Base-by-base conservation (phyloP, 345 rosid species). In the Eucalyptus tenuipes region DNA sequence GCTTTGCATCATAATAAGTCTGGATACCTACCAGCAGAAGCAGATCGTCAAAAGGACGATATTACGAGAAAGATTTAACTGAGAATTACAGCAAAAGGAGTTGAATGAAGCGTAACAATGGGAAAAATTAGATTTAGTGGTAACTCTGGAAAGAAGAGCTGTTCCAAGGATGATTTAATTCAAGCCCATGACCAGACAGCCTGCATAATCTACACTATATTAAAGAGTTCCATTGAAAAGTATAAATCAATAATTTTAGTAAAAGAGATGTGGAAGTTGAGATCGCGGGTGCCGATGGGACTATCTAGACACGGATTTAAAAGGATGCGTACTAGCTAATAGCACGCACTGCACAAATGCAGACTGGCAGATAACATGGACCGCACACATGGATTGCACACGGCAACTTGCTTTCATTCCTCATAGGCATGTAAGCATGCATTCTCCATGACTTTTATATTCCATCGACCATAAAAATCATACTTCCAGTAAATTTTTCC, bases 1-100 rank as follows among this genome's bases (percentile, higher is more conserved):
- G 98, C 57, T 92, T 96, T 66, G 99, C 99, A 90, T 97, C 99
- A 80, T 93, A 92, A 87, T 93, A 90, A 3, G 99, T 97, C 93
- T 97, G 99, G 89, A 97, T 92, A 87, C 99, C 99, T 97, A 90
- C 89, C 20, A 50, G 80, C 45, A 80, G 27, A 66, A 53, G 79
- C 87, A 88, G 59, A 88, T 11, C 82, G 29, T 88, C 89, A 53
- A 90, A 55, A 87, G 14, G 50, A 52, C 12, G 7, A 87, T 52
- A 87, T 20, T 11, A 42, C 2, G 29, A 86, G 37, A 33, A 31
- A 86, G 71, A 42, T 55, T 52, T 20, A 86, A 37, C 25, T 57
- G 59, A 75, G 45, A 71, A 1, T 40, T 22, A 40, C 29, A 20
- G 47, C 47, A 20, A 75, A 75, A 75, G 82, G 84, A 37, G 47